Evolutionary conservation across 352 stramenopile genomes (phyloP), one percentile per base, ranked within the genome.

Genomic region (Pythium volutum): DNA sequence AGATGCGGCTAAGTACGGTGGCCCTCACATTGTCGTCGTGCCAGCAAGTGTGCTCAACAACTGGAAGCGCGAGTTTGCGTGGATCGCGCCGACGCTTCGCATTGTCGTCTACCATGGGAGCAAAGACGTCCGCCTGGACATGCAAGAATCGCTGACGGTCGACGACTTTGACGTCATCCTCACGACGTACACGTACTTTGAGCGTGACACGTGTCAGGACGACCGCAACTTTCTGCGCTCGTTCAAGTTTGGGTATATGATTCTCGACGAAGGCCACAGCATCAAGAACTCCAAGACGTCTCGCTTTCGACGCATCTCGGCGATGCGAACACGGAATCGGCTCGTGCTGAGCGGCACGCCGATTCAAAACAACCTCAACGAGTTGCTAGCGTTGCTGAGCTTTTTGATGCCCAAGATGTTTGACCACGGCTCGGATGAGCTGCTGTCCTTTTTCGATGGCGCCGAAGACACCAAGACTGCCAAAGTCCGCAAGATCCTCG

Each of bases 341-440:
- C 61, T 97, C 18, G 79, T 96, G 22, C 52, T 97, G 49, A 95
- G 78, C 53, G 89, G 89, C 14, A 97, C 90, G 16, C 89, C 89
- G 3, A 94, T 97, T 51, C 89, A 97, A 59, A 97, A 97, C 73
- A 89, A 85, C n/a, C 51, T 96, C 10, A 86, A 81, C 27, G 87
- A 96, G 58, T 56, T 98, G 55, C 75, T 97, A 34, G 86, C 90
- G 10, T 71, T 98, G 65, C 66, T 98, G 27, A 94, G 79, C 33
- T 98, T 98, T 63, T 67, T 98, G 22, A 97, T 97, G 89, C 91
- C 92, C 34, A 79, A 81, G 18, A 93, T 97, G 70, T 96, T 97
- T 48, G 75, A 91, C 46, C 77, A 91, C 59, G 84, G 84, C 9
- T 92, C 83, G 0, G 82, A 94, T 49, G 83, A 91, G 42, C 64